Percentiles rank a stretch among this genome's conserved stretches.
These are phyloP conservation scores for Asterochloris sp. DNA, from an alignment of 139 green algal genomes.

Conservation along the genomic window DNA sequence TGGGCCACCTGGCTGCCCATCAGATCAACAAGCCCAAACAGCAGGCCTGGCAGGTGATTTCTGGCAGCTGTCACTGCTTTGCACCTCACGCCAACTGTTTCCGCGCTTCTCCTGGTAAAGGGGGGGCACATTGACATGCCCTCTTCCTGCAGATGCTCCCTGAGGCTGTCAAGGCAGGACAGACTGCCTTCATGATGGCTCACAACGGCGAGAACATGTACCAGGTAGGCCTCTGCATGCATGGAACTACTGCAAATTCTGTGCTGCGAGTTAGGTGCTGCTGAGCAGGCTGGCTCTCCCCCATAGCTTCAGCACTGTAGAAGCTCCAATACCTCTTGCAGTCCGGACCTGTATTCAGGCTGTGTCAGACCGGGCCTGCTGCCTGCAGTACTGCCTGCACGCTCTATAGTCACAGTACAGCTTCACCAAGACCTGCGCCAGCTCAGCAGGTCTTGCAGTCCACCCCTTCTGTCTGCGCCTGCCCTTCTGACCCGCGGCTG, in stretches of 20 bases:
- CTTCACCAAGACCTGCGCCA: neutral
- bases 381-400: neutral
- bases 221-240: constrained; percentile 1
- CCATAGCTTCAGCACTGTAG: too few relatives aligned
- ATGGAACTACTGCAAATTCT: neutral
- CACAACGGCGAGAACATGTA: constrained; percentile 29
- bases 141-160: neutral
- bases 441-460: neutral
- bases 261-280: neutral
- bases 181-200: constrained; percentile 23
- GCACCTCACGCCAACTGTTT: too few relatives aligned
- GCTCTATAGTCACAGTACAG: neutral
- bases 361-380: neutral
- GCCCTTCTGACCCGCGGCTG: neutral
- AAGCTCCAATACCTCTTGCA: too few relatives aligned
- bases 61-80: too few relatives aligned
- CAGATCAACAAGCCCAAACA: constrained; percentile 34
- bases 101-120: too few relatives aligned
- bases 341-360: too few relatives aligned
- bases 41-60: constrained; percentile 24
- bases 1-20: constrained; percentile 32
- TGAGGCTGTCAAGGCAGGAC: constrained; percentile 25
- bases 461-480: neutral
- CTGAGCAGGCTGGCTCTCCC: too few relatives aligned
- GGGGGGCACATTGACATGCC: too few relatives aligned